A percentile compares a stretch with the other conserved stretches of the same genome.
These are phyloP conservation scores for Streptanthus diversifolius DNA, from an alignment of 345 rosid species.

Conservation along the genomic window DNA sequence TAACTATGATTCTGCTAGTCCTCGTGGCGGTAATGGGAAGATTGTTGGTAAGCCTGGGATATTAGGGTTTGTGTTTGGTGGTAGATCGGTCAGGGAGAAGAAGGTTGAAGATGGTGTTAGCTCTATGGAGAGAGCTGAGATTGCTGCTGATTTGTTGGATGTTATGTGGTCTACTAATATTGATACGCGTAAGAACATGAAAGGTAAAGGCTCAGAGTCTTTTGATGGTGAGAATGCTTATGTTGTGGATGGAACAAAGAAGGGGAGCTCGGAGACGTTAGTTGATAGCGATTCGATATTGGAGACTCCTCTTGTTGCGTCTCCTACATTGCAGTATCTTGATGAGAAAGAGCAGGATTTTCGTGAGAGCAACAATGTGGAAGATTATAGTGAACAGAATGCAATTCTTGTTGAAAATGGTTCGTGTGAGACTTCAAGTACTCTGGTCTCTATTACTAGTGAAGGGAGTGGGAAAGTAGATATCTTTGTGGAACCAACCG, in stretches of 20 bases:
- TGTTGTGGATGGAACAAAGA: not conserved
- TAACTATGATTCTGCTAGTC: conserved; percentile 38
- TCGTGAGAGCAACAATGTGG: conserved; percentile 34
- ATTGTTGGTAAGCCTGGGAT: conserved; percentile 50
- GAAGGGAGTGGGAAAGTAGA: conserved; percentile 34
- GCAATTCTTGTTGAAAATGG: conserved; percentile 36
- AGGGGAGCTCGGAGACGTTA: not conserved
- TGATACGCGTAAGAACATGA: conserved; percentile 37
- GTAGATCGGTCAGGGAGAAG: conserved; percentile 40
- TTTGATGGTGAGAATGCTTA: conserved; percentile 3
- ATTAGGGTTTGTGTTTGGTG: conserved; percentile 65
- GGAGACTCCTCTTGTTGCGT: conserved; percentile 39
- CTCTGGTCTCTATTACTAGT: conserved; percentile 34
- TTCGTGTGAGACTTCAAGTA: conserved; percentile 33
- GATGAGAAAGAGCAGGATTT: conserved; percentile 40
- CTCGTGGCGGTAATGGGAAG: conserved; percentile 39
- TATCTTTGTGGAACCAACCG: conserved; percentile 27
- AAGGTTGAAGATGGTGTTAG: conserved; percentile 1
- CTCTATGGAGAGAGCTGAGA: conserved; percentile 78
- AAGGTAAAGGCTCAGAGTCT: conserved; percentile 26
- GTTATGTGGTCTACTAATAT: conserved; percentile 84
- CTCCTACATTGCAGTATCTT: conserved; percentile 28
- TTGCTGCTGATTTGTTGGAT: conserved; percentile 85
- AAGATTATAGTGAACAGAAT: conserved; percentile 36
- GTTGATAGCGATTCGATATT: conserved; percentile 21